Evolutionary conservation across 129 eudicot genomes (phyloP).

Genomic region (Calendula officinalis): DNA sequence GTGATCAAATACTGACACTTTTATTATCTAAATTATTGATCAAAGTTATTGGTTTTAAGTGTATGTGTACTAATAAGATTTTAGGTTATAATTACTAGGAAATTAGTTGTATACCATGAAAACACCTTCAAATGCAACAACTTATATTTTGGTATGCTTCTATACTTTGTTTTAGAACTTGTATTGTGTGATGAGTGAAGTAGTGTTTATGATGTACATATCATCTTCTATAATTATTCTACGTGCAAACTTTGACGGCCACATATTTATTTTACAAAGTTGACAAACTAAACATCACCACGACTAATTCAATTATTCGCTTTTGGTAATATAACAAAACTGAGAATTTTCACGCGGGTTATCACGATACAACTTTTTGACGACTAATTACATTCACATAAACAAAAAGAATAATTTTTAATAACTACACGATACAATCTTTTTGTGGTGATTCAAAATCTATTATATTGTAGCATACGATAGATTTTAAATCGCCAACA

Average conservation of each 20-base stretch:
- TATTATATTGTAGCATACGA: slow-evolving; percentile 17
- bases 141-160: not conserved
- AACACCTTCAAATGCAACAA: no score
- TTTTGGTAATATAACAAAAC: no score
- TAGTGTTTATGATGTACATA: not conserved
- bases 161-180: no score
- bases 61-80: not conserved
- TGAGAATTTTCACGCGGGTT: not conserved
- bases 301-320: not conserved
- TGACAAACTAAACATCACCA: not conserved
- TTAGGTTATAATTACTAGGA: not conserved
- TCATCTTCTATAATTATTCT: not conserved
- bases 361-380: not conserved
- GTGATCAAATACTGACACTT: not conserved
- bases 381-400: not conserved
- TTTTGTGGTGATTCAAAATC: slow-evolving; percentile 29
- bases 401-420: not conserved
- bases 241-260: slow-evolving; percentile 1
- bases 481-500: slow-evolving; percentile 30
- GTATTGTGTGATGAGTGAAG: not conserved
- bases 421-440: slow-evolving; percentile 9
- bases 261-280: not conserved
- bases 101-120: no score
- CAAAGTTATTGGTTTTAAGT: slow-evolving; percentile 1
- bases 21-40: no score